These are phyloP conservation scores for Pelargonium nanum DNA, from an alignment of 345 rosid species.

Conservation along the genomic window DNA sequence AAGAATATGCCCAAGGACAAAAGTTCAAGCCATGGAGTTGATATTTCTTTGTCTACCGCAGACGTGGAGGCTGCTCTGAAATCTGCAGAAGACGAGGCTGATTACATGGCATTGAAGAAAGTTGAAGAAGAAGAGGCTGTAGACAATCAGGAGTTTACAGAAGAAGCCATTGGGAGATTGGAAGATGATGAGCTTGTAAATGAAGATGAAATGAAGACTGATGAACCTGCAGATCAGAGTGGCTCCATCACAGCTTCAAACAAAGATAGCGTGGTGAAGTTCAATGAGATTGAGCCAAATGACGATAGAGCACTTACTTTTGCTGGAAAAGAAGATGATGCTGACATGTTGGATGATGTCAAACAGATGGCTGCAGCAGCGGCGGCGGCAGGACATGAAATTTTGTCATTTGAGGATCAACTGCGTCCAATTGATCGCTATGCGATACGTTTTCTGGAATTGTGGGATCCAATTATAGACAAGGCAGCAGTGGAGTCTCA, in stretches of 20 bases:
- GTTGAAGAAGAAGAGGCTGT: slow-evolving; percentile 99
- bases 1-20: slow-evolving; percentile 53
- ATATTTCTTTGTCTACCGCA: slow-evolving; percentile 62
- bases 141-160: slow-evolving; percentile 95
- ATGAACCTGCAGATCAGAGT: slow-evolving; percentile 59
- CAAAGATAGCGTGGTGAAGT: slow-evolving; percentile 30
- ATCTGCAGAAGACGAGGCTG: slow-evolving; percentile 98
- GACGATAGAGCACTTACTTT: slow-evolving; percentile 51
- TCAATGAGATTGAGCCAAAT: slow-evolving; percentile 22
- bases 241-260: slow-evolving; percentile 20
- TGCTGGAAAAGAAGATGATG: slow-evolving; percentile 71
- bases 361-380: slow-evolving; percentile 94
- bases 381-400: slow-evolving; percentile 82
- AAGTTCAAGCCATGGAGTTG: slow-evolving; percentile 29
- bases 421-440: slow-evolving; percentile 93
- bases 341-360: slow-evolving; percentile 84
- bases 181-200: slow-evolving; percentile 86
- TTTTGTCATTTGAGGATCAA: slow-evolving; percentile 74
- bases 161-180: slow-evolving; percentile 74
- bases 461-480: slow-evolving; percentile 92
- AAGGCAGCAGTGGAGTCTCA: slow-evolving; percentile 64
- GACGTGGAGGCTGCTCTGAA: slow-evolving; percentile 99
- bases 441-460: slow-evolving; percentile 73
- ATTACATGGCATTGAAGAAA: slow-evolving; percentile 97
- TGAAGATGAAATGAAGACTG: slow-evolving; percentile 73